Base-by-base conservation (phyloP, 352 stramenopile genomes). In the Pythium brassicae region DNA sequence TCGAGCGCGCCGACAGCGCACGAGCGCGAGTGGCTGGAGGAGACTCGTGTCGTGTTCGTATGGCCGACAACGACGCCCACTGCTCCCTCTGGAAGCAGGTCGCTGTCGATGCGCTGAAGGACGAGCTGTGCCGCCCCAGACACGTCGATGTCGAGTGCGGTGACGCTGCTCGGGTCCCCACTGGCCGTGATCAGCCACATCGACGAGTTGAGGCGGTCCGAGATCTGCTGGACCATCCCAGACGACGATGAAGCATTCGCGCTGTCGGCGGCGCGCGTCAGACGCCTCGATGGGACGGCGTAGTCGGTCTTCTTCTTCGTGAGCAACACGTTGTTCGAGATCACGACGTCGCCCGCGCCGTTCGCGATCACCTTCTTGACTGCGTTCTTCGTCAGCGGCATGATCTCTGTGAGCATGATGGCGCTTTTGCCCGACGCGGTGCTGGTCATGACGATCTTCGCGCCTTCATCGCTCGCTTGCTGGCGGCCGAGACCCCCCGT, bases 311-410 rank as follows among this genome's bases (percentile, higher is more conserved):
- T 55, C 15, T 32, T 55, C 50, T 47, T 55, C 6, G 50, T 40
- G 25, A 56, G 49, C 37, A 56, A 26, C 37, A 56, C 39, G 50
- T 56, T 17, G 50, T 56, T 26, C 19, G 39, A 11, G 25, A 56
- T 46, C 37, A 56, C 50, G 37, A 56, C 39, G 25, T 48, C 39
- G 7, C 35, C 50, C 14, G 15, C 25, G 39, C 50, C 37, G 50
- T 49, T 56, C 37, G 50, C 29, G 19, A 56, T 39, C 37, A 56
- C 7, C 22, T 48, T 56, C 50, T 56, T 56, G 23, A 56, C 37
- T 23, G 50, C 39, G 1, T 25, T 49, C 39, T 49, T 49, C 6
- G 23, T 25, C 23, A 25, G 27, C 37, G 49, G 25, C 25, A 56
- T 26, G 39, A 56, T 12, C 25, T 56, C 50, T 6, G 50, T 56